A percentile compares a stretch with the other conserved stretches of the same genome.
phyloP scores from a whole-genome alignment of 2,329 filamentous ascomycete genomes.

The Talaromyces marneffei region DNA sequence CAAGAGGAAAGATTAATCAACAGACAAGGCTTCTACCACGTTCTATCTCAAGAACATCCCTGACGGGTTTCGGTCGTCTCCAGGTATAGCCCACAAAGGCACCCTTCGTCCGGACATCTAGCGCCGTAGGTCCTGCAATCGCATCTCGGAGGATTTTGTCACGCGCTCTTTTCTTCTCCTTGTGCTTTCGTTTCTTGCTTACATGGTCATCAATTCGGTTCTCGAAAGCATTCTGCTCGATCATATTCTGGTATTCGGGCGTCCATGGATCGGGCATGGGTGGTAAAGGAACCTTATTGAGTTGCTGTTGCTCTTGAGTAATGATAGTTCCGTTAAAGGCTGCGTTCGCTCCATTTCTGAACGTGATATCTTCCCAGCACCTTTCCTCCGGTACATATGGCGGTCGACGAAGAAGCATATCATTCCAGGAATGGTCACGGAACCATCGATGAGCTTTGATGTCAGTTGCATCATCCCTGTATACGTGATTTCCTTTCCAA shows the following conservation, averaged over 20 bases:
- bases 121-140: slow-evolving; percentile 57
- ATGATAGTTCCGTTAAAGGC: neutral
- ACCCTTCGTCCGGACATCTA: slow-evolving; percentile 72
- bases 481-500: slow-evolving; percentile 60
- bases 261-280: neutral
- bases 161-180: slow-evolving; percentile 71
- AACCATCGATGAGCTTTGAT: slow-evolving; percentile 91
- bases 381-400: slow-evolving; percentile 74
- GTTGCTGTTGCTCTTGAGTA: neutral
- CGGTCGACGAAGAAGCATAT: slow-evolving; percentile 62
- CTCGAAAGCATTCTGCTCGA: neutral
- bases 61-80: slow-evolving; percentile 43
- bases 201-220: slow-evolving; percentile 29
- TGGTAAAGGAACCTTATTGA: neutral
- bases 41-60: slow-evolving; percentile 30
- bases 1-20: neutral
- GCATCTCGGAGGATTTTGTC: slow-evolving; percentile 78
- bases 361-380: slow-evolving; percentile 68
- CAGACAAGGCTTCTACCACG: slow-evolving; percentile 24
- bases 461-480: slow-evolving; percentile 75
- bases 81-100: slow-evolving; percentile 92
- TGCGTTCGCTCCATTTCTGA: slow-evolving; percentile 73
- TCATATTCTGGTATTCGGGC: neutral
- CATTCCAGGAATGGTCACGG: slow-evolving; percentile 68
- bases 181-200: slow-evolving; percentile 48